Percentiles rank a stretch among this genome's conserved stretches.
These are phyloP conservation scores for Mycena vitilis DNA, from an alignment of 768 basidiomycete genomes.

Conservation along the genomic window DNA sequence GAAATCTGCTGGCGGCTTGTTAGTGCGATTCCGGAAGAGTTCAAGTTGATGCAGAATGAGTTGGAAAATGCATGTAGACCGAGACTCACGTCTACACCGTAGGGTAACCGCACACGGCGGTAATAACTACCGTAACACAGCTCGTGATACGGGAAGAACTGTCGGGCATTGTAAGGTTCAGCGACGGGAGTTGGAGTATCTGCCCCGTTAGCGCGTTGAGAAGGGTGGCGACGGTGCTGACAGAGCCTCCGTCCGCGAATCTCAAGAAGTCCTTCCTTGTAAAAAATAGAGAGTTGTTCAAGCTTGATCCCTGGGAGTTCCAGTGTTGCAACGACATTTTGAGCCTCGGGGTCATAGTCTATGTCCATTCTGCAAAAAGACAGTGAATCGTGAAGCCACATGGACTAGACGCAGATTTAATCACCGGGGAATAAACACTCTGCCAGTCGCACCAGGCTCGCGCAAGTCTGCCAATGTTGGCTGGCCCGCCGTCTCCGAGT, in stretches of 20 bases:
- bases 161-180: background rate
- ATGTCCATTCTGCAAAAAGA: constrained; percentile 49
- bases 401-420: no score
- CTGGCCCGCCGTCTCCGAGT: no score
- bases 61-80: no score
- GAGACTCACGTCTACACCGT: constrained; percentile 50
- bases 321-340: constrained; percentile 14
- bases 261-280: constrained; percentile 11
- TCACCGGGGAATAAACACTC: constrained; percentile 23
- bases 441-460: constrained; percentile 1
- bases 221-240: constrained; percentile 21
- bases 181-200: background rate
- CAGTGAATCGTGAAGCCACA: background rate
- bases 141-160: constrained; percentile 46
- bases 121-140: constrained; percentile 57
- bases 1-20: constrained; percentile 11
- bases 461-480: background rate
- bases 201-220: constrained; percentile 1
- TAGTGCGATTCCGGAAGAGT: constrained; percentile 6
- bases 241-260: constrained; percentile 47
- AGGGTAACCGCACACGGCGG: constrained; percentile 51
- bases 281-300: background rate
- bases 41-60: constrained; percentile 1
- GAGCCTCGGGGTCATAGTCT: constrained; percentile 11
- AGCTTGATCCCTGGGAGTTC: constrained; percentile 25